Conservation (phyloP, 208 protist species). For the Porcisia deanei region DNA sequence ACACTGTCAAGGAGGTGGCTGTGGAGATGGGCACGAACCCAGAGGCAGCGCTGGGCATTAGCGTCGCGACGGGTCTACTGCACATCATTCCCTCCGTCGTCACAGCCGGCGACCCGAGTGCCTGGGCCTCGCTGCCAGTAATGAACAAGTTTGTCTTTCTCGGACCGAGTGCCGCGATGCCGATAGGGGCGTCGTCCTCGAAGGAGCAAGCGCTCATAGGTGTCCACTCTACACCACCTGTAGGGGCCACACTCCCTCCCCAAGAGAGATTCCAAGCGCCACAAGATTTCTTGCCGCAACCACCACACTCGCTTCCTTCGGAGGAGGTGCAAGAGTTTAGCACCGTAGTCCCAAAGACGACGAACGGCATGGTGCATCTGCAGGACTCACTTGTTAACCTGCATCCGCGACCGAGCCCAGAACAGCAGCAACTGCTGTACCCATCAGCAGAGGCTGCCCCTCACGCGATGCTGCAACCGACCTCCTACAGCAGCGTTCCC, state of each 20-base stretch:
- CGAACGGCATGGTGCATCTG: not conserved
- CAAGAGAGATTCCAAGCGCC: not conserved
- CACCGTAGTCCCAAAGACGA: not conserved
- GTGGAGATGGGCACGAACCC: conserved; percentile 59
- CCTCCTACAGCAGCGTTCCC: not conserved
- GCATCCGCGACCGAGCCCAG: not conserved
- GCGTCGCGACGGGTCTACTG: conserved; percentile 69
- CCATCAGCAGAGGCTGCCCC: not conserved
- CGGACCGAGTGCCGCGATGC: not conserved
- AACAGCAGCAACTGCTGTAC: not conserved
- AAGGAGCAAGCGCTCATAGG: not conserved
- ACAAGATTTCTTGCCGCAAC: not conserved
- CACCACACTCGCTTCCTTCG: not conserved
- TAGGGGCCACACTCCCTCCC: not conserved
- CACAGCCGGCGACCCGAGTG: not conserved
- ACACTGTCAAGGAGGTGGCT: conserved; percentile 70
- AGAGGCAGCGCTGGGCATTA: conserved; percentile 63
- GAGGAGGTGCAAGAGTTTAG: not conserved
- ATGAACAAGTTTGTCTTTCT: conserved; percentile 28
- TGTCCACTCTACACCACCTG: not conserved
- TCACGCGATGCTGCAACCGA: not conserved
- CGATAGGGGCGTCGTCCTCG: not conserved
- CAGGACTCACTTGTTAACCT: not conserved
- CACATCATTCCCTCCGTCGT: conserved; percentile 52
- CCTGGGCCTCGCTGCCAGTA: conserved; percentile 21